Conservation (phyloP, 176 grass and related monocot species). For the Triticum aestivum region DNA sequence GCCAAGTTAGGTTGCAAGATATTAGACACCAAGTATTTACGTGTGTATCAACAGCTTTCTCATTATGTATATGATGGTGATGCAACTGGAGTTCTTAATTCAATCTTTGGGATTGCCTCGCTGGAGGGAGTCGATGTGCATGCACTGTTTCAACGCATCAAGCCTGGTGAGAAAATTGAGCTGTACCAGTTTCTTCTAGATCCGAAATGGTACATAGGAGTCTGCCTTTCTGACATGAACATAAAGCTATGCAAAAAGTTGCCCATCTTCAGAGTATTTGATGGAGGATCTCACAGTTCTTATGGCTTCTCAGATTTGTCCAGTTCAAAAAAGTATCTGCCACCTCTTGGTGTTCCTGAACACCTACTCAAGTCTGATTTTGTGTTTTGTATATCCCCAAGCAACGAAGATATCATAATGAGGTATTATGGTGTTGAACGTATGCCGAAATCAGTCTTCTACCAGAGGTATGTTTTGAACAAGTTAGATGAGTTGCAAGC, state of each 20-base stretch:
- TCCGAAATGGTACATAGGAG: slow-evolving; percentile 84
- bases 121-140: slow-evolving; percentile 54
- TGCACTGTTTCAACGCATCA: slow-evolving; percentile 62
- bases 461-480: slow-evolving; percentile 68
- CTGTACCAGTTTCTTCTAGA: slow-evolving; percentile 84
- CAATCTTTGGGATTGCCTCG: slow-evolving; percentile 71
- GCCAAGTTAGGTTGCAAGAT: slow-evolving; percentile 86
- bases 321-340: slow-evolving; percentile 70
- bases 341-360: slow-evolving; percentile 68
- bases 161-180: slow-evolving; percentile 74
- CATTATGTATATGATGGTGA: slow-evolving; percentile 69
- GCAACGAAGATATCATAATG: slow-evolving; percentile 79
- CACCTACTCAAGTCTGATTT: slow-evolving; percentile 75
- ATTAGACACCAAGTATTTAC: slow-evolving; percentile 60
- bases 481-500: slow-evolving; percentile 64
- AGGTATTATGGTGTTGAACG: slow-evolving; percentile 76
- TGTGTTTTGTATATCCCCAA: slow-evolving; percentile 64
- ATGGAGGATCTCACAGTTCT: slow-evolving; percentile 52
- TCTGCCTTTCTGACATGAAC: slow-evolving; percentile 56
- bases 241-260: slow-evolving; percentile 80
- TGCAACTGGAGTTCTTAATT: slow-evolving; percentile 72
- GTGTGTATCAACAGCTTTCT: slow-evolving; percentile 59
- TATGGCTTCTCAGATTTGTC: slow-evolving; percentile 69
- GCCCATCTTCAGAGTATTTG: slow-evolving; percentile 75
- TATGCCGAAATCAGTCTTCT: slow-evolving; percentile 78